Conservation (phyloP, 2,329 filamentous ascomycete species). For the Bipolaris zeicola region DNA sequence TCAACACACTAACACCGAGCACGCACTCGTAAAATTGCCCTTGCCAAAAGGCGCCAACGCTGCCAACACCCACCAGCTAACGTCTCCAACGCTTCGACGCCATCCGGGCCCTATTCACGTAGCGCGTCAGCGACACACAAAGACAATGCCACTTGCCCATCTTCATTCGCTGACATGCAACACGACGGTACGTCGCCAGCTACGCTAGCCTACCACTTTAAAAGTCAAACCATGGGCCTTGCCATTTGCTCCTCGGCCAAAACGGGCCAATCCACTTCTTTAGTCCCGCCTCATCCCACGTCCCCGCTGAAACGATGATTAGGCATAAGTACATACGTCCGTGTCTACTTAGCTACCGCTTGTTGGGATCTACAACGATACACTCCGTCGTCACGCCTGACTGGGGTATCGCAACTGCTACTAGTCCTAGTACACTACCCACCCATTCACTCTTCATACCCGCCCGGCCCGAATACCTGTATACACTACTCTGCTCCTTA, state of each 20-base stretch:
- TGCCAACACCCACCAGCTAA: conserved; percentile 10
- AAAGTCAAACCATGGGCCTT: not conserved
- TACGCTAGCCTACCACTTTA: conserved; percentile 1
- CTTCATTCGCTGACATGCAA: conserved; percentile 10
- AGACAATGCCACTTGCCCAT: not conserved
- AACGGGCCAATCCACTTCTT: not conserved
- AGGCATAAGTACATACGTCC: not conserved
- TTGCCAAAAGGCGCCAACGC: not conserved
- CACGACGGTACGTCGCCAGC: conserved; percentile 1
- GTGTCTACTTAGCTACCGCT: conserved; percentile 12
- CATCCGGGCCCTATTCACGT: not conserved
- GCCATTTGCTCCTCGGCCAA: conserved; percentile 3
- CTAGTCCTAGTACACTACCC: not conserved
- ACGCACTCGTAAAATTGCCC: not conserved
- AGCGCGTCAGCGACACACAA: conserved; percentile 9
- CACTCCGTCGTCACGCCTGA: conserved; percentile 20
- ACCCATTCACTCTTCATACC: conserved; percentile 2
- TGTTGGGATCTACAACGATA: conserved; percentile 27
- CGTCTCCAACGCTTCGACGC: conserved; percentile 1
- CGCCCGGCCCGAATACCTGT: conserved; percentile 18
- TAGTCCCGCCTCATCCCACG: conserved; percentile 10
- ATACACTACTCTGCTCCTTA: not conserved
- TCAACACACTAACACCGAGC: not conserved
- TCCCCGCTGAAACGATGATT: conserved; percentile 5
- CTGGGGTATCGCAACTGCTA: conserved; percentile 20